These are phyloP conservation scores for Ascoidea tarda DNA, from an alignment of 805 yeast genomes.

Conservation along the genomic window DNA sequence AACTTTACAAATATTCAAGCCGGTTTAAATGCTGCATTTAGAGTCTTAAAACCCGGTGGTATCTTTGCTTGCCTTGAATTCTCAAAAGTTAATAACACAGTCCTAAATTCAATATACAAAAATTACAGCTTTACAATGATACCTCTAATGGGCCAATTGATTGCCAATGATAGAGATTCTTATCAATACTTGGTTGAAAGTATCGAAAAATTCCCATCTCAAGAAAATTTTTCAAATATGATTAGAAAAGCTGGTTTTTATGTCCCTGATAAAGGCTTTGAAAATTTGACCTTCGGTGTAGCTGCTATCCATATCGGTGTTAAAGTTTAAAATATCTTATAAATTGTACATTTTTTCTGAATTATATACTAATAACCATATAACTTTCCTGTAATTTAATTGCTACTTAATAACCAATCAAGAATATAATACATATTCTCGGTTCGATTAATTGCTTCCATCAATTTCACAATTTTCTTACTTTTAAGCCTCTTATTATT, in stretches of 20 bases:
- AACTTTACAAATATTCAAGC: conserved; percentile 92
- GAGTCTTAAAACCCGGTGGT: conserved; percentile 95
- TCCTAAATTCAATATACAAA: conserved; percentile 65
- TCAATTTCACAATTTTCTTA: too few relatives aligned
- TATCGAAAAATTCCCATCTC: conserved; percentile 81
- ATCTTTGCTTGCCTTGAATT: conserved; percentile 94
- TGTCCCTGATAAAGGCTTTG: conserved; percentile 84
- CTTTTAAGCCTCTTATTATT: too few relatives aligned
- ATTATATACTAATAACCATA: too few relatives aligned
- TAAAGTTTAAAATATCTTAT: conserved; percentile 37
- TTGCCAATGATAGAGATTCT: conserved; percentile 91
- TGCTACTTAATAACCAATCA: background rate
- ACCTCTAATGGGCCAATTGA: conserved; percentile 90
- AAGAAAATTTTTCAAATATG: conserved; percentile 83
- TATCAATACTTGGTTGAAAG: conserved; percentile 95
- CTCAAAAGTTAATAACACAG: conserved; percentile 74
- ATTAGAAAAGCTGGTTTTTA: conserved; percentile 91
- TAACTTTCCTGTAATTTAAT: too few relatives aligned
- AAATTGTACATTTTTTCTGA: too few relatives aligned
- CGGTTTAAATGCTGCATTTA: conserved; percentile 87
- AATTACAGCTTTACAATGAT: conserved; percentile 78
- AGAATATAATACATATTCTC: background rate
- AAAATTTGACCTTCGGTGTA: conserved; percentile 85
- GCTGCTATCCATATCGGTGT: conserved; percentile 95
- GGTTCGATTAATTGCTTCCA: background rate